Conservation (phyloP, 1,284 basidiomycete species). For the Pisolithus thermaeus region DNA sequence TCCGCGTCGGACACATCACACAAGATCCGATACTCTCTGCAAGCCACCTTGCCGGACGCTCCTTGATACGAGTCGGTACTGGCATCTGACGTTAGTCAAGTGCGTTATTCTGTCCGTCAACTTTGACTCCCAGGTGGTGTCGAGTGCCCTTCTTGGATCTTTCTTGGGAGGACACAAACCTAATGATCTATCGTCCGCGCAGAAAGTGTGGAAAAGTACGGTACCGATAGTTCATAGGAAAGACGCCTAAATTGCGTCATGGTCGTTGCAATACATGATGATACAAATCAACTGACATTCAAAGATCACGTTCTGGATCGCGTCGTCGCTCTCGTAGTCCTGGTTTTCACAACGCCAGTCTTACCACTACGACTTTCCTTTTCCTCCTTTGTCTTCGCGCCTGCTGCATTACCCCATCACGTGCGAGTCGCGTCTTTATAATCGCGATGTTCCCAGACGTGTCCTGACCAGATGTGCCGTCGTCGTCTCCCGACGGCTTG, state of each 20-base stretch:
- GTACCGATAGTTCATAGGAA: too few relatives aligned
- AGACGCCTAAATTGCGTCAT: too few relatives aligned
- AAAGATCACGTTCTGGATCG: constrained; percentile 4
- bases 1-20: background rate
- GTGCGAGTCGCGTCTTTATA: constrained; percentile 1
- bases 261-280: background rate
- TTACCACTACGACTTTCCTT: constrained; percentile 6
- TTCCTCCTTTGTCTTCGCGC: constrained; percentile 13
- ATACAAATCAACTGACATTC: background rate
- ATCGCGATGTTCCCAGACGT: constrained; percentile 7
- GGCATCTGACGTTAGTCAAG: too few relatives aligned
- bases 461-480: constrained; percentile 13
- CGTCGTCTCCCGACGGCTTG: constrained; percentile 29
- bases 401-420: constrained; percentile 11
- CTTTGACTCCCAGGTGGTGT: too few relatives aligned
- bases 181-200: too few relatives aligned
- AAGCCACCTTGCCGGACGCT: background rate
- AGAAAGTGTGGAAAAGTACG: too few relatives aligned
- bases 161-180: too few relatives aligned
- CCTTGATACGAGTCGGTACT: background rate
- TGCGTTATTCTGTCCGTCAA: too few relatives aligned
- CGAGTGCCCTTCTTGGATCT: too few relatives aligned
- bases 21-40: background rate
- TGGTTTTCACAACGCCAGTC: constrained; percentile 8
- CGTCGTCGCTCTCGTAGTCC: constrained; percentile 19